A percentile compares a stretch with the other conserved stretches of the same genome.
phyloP scores from a whole-genome alignment of 2,329 filamentous ascomycete genomes.

The Drechslerella stenobrocha region DNA sequence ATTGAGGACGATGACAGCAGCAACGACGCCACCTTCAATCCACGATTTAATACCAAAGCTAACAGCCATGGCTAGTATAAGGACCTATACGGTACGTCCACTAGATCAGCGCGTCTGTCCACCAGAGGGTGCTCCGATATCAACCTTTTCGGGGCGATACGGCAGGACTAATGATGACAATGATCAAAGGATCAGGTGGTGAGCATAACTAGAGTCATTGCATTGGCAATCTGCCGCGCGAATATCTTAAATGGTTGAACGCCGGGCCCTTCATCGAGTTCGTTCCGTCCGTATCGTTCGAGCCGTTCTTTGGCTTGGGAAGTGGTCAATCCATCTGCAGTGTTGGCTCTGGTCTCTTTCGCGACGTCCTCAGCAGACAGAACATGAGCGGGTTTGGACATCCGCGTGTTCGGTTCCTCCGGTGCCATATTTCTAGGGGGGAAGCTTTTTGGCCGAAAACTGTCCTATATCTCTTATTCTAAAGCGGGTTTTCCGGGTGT shows the following conservation, averaged over 20 bases:
- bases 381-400: slow-evolving; percentile 11
- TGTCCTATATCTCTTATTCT: not conserved
- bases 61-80: slow-evolving; percentile 64
- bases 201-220: slow-evolving; percentile 66
- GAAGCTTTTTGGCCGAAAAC: not conserved
- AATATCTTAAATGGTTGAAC: slow-evolving; percentile 72
- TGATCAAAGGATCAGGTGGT: slow-evolving; percentile 8
- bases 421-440: not conserved
- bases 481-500: too few species aligned
- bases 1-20: slow-evolving; percentile 64
- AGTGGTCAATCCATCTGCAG: slow-evolving; percentile 68
- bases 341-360: slow-evolving; percentile 64
- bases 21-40: slow-evolving; percentile 66
- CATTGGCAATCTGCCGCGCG: slow-evolving; percentile 72
- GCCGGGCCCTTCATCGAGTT: slow-evolving; percentile 69
- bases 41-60: slow-evolving; percentile 64
- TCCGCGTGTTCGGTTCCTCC: slow-evolving; percentile 5
- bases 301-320: slow-evolving; percentile 65
- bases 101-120: slow-evolving; percentile 21
- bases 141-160: slow-evolving; percentile 2
- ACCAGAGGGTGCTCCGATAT: slow-evolving; percentile 4
- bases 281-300: slow-evolving; percentile 67
- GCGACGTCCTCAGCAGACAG: slow-evolving; percentile 6
- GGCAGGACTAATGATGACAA: not conserved
- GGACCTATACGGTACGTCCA: slow-evolving; percentile 53